Conservation (phyloP, 2,329 filamentous ascomycete genomes). For the Alternaria solani region DNA sequence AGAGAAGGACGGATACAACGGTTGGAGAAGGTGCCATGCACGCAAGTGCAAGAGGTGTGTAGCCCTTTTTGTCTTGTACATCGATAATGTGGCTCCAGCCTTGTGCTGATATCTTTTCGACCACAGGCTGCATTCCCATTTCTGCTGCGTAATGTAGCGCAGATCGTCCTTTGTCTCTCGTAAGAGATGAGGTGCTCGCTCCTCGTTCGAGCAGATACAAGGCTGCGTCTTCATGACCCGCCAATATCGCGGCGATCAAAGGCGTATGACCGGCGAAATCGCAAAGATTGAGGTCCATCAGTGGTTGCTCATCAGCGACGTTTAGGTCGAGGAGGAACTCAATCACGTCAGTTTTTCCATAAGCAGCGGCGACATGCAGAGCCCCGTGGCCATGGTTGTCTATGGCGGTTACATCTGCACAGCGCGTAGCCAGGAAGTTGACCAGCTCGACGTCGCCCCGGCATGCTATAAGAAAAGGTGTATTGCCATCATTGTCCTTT, state of each 20-base stretch:
- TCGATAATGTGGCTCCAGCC: constrained; percentile 15
- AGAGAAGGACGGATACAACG: constrained; percentile 24
- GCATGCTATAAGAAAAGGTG: constrained; percentile 27
- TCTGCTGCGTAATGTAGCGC: constrained; percentile 24
- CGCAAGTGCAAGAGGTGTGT: constrained; percentile 20
- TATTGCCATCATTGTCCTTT: constrained; percentile 14
- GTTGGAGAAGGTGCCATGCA: constrained; percentile 17
- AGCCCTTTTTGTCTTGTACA: constrained; percentile 14
- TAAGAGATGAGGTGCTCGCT: constrained; percentile 13
- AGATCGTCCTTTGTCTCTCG: constrained; percentile 8
- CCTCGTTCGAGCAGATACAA: constrained; percentile 21
- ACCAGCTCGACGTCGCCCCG: constrained; percentile 15
- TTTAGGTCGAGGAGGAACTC: constrained; percentile 11
- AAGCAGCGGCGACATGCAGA: constrained; percentile 25
- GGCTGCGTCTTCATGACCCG: constrained; percentile 18
- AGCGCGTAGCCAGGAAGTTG: constrained; percentile 13
- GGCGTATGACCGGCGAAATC: constrained; percentile 22
- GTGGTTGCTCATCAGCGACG: not conserved
- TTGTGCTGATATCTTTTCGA: constrained; percentile 5
- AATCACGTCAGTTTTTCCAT: constrained; percentile 18
- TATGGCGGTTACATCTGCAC: constrained; percentile 18
- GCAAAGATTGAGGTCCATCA: constrained; percentile 19
- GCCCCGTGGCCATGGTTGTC: constrained; percentile 18
- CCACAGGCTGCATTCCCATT: not conserved
- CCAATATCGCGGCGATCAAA: constrained; percentile 24